phyloP scores from a whole-genome alignment of 768 basidiomycete species.

The Dendrothele bispora region DNA sequence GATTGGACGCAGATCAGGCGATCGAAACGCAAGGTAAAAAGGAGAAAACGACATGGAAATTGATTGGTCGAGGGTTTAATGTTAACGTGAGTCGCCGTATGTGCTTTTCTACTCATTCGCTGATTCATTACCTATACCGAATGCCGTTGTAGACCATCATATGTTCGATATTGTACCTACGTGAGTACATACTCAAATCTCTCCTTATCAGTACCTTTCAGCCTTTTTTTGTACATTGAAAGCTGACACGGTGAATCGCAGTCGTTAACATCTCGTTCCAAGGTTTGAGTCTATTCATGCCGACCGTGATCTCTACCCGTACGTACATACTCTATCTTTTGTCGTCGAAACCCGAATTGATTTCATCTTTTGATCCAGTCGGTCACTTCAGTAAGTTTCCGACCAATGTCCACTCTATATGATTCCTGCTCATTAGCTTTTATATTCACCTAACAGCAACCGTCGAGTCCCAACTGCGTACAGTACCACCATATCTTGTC shows the following conservation, averaged over 20 bases:
- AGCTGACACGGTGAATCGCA: no score
- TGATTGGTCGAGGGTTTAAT: slow-evolving; percentile 31
- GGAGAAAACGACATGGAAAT: slow-evolving; percentile 27
- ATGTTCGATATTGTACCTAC: slow-evolving; percentile 19
- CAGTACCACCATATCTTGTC: slow-evolving; percentile 48
- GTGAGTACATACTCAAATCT: neutral
- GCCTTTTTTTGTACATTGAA: slow-evolving; percentile 2
- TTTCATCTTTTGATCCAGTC: slow-evolving; percentile 18
- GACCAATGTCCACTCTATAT: neutral
- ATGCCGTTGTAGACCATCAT: slow-evolving; percentile 14
- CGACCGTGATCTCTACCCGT: slow-evolving; percentile 46
- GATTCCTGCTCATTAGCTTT: neutral
- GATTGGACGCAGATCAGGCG: slow-evolving; percentile 34
- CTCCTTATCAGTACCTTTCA: neutral
- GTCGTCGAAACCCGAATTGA: neutral
- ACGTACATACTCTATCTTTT: slow-evolving; percentile 19
- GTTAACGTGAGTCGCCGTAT: slow-evolving; percentile 23
- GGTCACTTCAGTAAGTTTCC: slow-evolving; percentile 33
- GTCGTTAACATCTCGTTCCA: slow-evolving; percentile 44
- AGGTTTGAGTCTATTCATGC: slow-evolving; percentile 44
- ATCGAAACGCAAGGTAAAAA: slow-evolving; percentile 25
- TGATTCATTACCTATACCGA: neutral
- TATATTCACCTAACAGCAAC: slow-evolving; percentile 26
- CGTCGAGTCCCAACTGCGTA: slow-evolving; percentile 46
- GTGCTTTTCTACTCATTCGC: neutral